Evolutionary conservation across 495 filamentous ascomycete genomes (phyloP).

Genomic region (Pseudomonodictys pantanalensis): DNA sequence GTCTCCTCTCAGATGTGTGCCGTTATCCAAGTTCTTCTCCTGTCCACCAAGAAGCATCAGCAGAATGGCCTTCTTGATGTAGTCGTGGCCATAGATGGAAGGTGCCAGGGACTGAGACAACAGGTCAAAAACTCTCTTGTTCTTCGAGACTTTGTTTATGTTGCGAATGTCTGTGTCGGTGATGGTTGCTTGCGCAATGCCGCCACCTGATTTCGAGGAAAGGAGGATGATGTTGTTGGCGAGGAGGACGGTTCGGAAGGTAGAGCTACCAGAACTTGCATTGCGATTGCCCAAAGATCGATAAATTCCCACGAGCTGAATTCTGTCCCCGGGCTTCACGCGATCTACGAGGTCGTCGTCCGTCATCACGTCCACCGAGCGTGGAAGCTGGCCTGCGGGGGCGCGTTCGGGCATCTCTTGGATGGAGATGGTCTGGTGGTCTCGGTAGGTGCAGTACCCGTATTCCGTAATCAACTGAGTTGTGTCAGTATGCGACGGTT

Average conservation of each 20-base stretch:
- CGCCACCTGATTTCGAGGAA: conserved; percentile 93
- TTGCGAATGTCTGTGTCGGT: conserved; percentile 98
- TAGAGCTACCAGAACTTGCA: conserved; percentile 76
- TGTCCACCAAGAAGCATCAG: conserved; percentile 97
- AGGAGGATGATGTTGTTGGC: conserved; percentile 95
- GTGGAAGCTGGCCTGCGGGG: conserved; percentile 90
- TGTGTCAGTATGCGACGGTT: background rate
- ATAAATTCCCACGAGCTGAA: conserved; percentile 93
- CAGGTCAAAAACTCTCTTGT: conserved; percentile 88
- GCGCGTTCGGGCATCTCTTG: conserved; percentile 99
- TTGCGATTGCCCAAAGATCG: conserved; percentile 92
- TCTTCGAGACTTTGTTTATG: conserved; percentile 97
- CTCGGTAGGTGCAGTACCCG: conserved; percentile 89
- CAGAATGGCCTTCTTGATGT: conserved; percentile 97
- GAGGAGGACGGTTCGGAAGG: conserved; percentile 88
- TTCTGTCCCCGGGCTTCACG: conserved; percentile 91
- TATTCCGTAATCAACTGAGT: conserved; percentile 82
- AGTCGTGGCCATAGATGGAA: conserved; percentile 94
- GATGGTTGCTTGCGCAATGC: conserved; percentile 85
- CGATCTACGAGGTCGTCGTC: conserved; percentile 96
- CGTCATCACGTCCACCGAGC: conserved; percentile 95
- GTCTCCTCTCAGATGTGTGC: conserved; percentile 94
- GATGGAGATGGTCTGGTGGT: conserved; percentile 97
- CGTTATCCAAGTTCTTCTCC: conserved; percentile 98
- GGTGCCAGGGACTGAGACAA: conserved; percentile 96